Evolutionary conservation across 768 basidiomycete genomes (phyloP).

Genomic region (Infundibulicybe gibba): DNA sequence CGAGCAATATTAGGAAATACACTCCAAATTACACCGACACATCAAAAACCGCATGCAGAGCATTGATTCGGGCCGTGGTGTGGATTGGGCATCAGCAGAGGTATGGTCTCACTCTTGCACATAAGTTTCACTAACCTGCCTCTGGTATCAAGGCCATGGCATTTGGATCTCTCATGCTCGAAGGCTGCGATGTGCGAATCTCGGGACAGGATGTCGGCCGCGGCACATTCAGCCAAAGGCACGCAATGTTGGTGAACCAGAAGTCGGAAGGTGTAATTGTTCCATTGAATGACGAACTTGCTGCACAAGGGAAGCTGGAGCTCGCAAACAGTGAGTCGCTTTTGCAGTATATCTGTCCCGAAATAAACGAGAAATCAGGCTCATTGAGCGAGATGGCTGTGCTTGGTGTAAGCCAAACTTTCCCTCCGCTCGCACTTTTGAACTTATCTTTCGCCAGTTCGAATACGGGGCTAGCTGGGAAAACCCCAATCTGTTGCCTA

Average conservation of each 20-base stretch:
- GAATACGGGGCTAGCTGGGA: slow-evolving; percentile 94
- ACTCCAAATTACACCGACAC: slow-evolving; percentile 74
- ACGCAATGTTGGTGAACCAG: slow-evolving; percentile 93
- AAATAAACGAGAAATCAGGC: slow-evolving; percentile 37
- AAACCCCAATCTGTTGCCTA: slow-evolving; percentile 71
- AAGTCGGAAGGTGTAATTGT: slow-evolving; percentile 75
- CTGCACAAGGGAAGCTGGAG: slow-evolving; percentile 66
- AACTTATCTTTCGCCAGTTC: slow-evolving; percentile 44
- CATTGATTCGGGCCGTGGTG: slow-evolving; percentile 61
- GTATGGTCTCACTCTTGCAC: slow-evolving; percentile 24
- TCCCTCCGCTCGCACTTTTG: neutral
- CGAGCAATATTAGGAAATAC: slow-evolving; percentile 56
- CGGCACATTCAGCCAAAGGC: slow-evolving; percentile 86
- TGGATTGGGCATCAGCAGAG: slow-evolving; percentile 92
- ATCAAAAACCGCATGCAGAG: slow-evolving; percentile 73
- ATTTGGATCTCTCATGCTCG: slow-evolving; percentile 80
- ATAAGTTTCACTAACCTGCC: neutral
- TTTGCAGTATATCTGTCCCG: neutral
- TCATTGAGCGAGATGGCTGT: slow-evolving; percentile 90
- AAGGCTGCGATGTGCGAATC: slow-evolving; percentile 81
- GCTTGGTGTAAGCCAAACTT: slow-evolving; percentile 58
- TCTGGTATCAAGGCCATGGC: slow-evolving; percentile 62
- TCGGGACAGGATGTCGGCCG: slow-evolving; percentile 93
- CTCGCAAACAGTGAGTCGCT: slow-evolving; percentile 76
- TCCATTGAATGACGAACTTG: slow-evolving; percentile 72